phyloP scores from a whole-genome alignment of 441 rosid species.

The Arabidopsis lyrata region DNA sequence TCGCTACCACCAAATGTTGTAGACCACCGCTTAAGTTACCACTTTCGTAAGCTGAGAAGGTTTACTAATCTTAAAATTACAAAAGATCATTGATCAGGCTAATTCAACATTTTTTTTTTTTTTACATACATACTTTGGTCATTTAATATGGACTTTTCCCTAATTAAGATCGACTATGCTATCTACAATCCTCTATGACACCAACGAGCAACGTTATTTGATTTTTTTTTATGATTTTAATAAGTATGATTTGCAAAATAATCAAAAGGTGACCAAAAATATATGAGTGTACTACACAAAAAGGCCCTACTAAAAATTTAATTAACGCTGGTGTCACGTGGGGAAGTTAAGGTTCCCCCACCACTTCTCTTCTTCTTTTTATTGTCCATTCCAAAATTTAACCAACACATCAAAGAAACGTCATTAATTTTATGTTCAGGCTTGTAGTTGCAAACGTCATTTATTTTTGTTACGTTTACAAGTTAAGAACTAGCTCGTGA shows the following conservation, averaged over 20 bases:
- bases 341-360: conserved; percentile 36
- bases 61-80: too few relatives aligned
- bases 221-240: background rate
- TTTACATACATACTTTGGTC: background rate
- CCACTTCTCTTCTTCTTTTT: conserved; percentile 32
- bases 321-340: conserved; percentile 41
- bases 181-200: background rate
- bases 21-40: too few relatives aligned
- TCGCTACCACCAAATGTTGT: too few relatives aligned
- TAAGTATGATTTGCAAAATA: conserved; percentile 2
- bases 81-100: background rate
- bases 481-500: too few relatives aligned
- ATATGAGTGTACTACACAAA: conserved; percentile 24
- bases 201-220: too few relatives aligned
- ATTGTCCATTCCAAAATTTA: conserved; percentile 27
- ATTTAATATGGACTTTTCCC: background rate
- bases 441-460: background rate
- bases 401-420: background rate
- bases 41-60: too few relatives aligned
- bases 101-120: too few relatives aligned
- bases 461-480: too few relatives aligned
- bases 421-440: background rate
- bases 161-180: background rate
- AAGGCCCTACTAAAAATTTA: conserved; percentile 1
- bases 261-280: conserved; percentile 2